phyloP scores from a whole-genome alignment of 1,139 yeast species.

The Pichia sp. region DNA sequence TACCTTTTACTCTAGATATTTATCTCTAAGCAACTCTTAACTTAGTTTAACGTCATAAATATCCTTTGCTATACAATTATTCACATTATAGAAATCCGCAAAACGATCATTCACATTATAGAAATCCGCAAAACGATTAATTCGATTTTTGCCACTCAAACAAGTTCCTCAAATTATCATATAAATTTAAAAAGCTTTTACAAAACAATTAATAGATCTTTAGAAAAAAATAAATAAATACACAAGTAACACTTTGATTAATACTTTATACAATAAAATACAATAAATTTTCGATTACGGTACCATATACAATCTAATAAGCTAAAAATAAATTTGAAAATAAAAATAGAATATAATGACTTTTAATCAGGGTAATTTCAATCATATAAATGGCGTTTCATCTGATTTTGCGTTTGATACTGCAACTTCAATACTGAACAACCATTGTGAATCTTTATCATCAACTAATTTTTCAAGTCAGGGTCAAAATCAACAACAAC shows the following conservation, averaged over 20 bases:
- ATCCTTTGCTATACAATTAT: not conserved
- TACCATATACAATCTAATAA: not conserved
- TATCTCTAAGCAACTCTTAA: not conserved
- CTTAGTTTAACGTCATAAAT: not conserved
- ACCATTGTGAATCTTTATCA: not conserved
- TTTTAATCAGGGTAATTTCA: conserved; percentile 6
- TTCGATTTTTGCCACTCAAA: not conserved
- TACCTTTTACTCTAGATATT: not conserved
- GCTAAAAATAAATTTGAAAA: not conserved
- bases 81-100: not conserved
- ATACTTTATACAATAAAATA: no score
- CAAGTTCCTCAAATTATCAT: no score
- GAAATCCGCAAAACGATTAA: not conserved
- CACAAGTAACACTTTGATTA: no score
- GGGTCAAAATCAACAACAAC: conserved; percentile 8
- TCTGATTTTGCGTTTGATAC: conserved; percentile 3
- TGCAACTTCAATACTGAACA: not conserved
- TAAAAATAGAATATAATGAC: conserved; percentile 2
- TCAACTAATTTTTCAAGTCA: not conserved
- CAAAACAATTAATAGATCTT: no score
- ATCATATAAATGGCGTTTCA: conserved; percentile 1
- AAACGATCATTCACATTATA: not conserved
- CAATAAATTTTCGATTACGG: no score
- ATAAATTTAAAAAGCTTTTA: no score
- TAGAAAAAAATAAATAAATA: no score